Base-by-base conservation (phyloP, 2,329 filamentous ascomycete genomes). In the Fusarium sp. region DNA sequence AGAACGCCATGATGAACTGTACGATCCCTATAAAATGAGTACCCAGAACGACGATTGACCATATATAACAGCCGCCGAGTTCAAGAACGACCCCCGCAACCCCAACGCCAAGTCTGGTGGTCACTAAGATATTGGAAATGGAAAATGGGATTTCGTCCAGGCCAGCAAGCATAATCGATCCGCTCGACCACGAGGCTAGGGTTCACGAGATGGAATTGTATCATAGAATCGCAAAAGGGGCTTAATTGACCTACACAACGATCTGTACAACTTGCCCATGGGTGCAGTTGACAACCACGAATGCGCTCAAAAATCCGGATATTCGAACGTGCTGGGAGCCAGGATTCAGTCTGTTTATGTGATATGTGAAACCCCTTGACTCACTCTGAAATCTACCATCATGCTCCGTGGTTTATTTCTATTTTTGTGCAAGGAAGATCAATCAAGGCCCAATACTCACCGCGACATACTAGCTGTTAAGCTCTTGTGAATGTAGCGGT, bases 51-150 rank as follows among this genome's bases (percentile, higher is more conserved):
- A 67, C 76, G 67, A 67, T 77, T 79, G 64, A 79, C 73, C 48
- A 64, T 65, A 64, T 66, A 47, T 27, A 51, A 71, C 76, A 98
- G 95, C 90, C 86, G 93, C 92, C 77, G 94, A 98, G 86, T 98
- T 89, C 90, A 97, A 94, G 91, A 97, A 97, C 87, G 95, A 98
- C 84, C 94, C 94, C 74, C 91, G 94, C 83, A 98, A 98, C 89
- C 90, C 90, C 74, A 85, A 86, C 76, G 82, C 81, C 75, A 87
- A 84, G 81, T 74, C 79, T 60, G 79, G 78, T 48, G 78, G 77
- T 59, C 85, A 87, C 79, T 87, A 86, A 79, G 59, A 55, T 55
- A 40, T 53, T 64, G 57, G 61, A 57, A 61, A 63, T 66, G 58
- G 66, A 71, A 57, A 53, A 71, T 62, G 59, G 65, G 70, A 68